Percentiles rank a stretch among this genome's conserved stretches.
phyloP scores from a whole-genome alignment of 202 grass and related monocot species.

The Musa balbisiana region DNA sequence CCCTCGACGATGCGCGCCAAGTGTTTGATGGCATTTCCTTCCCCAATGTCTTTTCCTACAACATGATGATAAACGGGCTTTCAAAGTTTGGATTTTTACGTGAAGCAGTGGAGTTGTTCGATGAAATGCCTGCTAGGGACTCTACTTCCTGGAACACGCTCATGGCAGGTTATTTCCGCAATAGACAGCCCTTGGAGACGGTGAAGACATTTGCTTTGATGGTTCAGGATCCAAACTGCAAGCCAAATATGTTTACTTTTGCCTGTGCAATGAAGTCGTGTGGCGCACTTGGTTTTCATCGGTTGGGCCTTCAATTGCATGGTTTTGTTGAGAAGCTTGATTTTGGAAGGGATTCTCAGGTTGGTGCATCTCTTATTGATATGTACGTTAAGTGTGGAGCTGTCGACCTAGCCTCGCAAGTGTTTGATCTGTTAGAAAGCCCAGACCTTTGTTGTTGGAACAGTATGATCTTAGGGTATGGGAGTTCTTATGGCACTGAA shows the following conservation, averaged over 20 bases:
- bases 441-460: slow-evolving; percentile 70
- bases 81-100: slow-evolving; percentile 44
- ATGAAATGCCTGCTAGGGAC: slow-evolving; percentile 60
- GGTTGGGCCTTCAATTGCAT: slow-evolving; percentile 58
- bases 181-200: slow-evolving; percentile 21
- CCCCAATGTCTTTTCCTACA: slow-evolving; percentile 66
- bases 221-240: slow-evolving; percentile 27
- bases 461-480: slow-evolving; percentile 57
- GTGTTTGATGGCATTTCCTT: slow-evolving; percentile 33
- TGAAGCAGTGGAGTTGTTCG: slow-evolving; percentile 62
- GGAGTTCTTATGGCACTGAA: slow-evolving; percentile 38
- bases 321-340: slow-evolving; percentile 59
- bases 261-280: slow-evolving; percentile 60
- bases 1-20: slow-evolving; percentile 46
- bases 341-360: slow-evolving; percentile 43
- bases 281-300: slow-evolving; percentile 39
- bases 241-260: slow-evolving; percentile 63
- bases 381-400: slow-evolving; percentile 72
- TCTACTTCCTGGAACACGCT: slow-evolving; percentile 78
- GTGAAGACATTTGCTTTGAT: slow-evolving; percentile 54
- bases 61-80: slow-evolving; percentile 64
- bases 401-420: slow-evolving; percentile 44
- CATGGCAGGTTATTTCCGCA: slow-evolving; percentile 63
- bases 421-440: slow-evolving; percentile 39
- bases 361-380: slow-evolving; percentile 45